Conservation (phyloP, 2,329 filamentous ascomycete species). For the Nakataea oryzae region DNA sequence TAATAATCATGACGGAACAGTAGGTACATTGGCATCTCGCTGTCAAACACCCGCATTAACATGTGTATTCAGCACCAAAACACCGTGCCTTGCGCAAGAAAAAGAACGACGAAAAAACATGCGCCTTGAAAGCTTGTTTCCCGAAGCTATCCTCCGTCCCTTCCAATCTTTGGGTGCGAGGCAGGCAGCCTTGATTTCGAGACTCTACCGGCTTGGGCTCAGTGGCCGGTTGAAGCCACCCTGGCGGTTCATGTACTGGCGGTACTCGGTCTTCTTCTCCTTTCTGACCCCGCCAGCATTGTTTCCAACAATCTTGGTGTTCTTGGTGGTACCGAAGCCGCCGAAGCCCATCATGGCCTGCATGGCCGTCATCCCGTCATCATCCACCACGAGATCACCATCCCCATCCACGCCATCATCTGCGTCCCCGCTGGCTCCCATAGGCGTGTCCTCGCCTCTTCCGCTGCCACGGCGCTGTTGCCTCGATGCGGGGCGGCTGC, state of each 20-base stretch:
- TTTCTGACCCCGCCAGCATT: slow-evolving; percentile 73
- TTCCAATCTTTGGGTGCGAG: too few species aligned
- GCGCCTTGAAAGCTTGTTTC: neutral
- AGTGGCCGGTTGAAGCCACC: slow-evolving; percentile 76
- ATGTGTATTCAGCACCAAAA: neutral
- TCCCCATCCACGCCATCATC: too few species aligned
- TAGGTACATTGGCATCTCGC: neutral
- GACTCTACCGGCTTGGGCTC: slow-evolving; percentile 38
- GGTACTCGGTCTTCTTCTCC: slow-evolving; percentile 89
- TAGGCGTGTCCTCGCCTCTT: neutral
- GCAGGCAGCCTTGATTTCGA: neutral
- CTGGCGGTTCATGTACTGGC: slow-evolving; percentile 90
- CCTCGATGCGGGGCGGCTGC: neutral
- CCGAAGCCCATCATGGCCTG: slow-evolving; percentile 83
- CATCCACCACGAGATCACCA: slow-evolving; percentile 43
- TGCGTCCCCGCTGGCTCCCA: slow-evolving; percentile 15
- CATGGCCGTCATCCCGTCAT: slow-evolving; percentile 65
- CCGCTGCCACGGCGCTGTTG: neutral
- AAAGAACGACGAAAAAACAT: neutral
- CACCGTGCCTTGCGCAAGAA: neutral
- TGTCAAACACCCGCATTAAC: neutral
- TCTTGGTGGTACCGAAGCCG: slow-evolving; percentile 76
- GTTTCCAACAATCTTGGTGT: slow-evolving; percentile 82
- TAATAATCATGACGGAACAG: neutral
- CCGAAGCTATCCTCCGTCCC: neutral